Percentiles rank a stretch among this genome's conserved stretches.
These are phyloP conservation scores for Podospora didyma DNA, from an alignment of 495 filamentous ascomycete genomes.

Conservation along the genomic window DNA sequence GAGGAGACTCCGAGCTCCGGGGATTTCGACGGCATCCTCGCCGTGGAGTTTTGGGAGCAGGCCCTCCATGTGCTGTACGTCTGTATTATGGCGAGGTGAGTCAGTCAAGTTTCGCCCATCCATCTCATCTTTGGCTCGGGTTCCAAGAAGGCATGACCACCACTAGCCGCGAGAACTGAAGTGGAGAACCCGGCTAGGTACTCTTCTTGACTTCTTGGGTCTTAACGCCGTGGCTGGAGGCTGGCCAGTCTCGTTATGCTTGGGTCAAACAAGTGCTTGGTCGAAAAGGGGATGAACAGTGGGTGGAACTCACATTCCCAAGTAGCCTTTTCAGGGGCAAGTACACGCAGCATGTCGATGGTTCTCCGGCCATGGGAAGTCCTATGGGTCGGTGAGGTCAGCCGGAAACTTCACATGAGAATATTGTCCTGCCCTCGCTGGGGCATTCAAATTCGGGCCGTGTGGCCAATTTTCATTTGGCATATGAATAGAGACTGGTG, in stretches of 20 bases:
- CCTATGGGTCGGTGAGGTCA: constrained; percentile 1
- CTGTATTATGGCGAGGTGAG: constrained; percentile 40
- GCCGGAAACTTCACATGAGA: background rate
- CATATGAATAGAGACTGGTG: background rate
- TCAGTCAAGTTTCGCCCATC: too few species aligned
- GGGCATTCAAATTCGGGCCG: too few species aligned
- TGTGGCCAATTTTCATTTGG: too few species aligned
- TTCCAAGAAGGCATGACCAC: too few species aligned
- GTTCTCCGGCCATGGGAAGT: constrained; percentile 85
- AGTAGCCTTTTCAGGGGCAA: constrained; percentile 77
- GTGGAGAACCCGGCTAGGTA: too few species aligned
- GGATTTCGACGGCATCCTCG: constrained; percentile 75
- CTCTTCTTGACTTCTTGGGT: too few species aligned
- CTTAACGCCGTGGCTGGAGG: too few species aligned
- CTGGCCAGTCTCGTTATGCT: too few species aligned
- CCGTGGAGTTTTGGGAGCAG: constrained; percentile 73
- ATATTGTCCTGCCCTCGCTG: background rate
- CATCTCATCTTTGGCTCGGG: too few species aligned
- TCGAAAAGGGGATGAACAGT: background rate
- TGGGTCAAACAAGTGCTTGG: background rate
- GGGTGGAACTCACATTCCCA: constrained; percentile 81
- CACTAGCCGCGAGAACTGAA: too few species aligned
- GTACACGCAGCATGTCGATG: constrained; percentile 72
- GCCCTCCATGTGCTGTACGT: constrained; percentile 74
- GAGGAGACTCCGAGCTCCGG: constrained; percentile 53